Evolutionary conservation across 2,329 filamentous ascomycete species (phyloP).

Genomic region (Penicillium sp.): DNA sequence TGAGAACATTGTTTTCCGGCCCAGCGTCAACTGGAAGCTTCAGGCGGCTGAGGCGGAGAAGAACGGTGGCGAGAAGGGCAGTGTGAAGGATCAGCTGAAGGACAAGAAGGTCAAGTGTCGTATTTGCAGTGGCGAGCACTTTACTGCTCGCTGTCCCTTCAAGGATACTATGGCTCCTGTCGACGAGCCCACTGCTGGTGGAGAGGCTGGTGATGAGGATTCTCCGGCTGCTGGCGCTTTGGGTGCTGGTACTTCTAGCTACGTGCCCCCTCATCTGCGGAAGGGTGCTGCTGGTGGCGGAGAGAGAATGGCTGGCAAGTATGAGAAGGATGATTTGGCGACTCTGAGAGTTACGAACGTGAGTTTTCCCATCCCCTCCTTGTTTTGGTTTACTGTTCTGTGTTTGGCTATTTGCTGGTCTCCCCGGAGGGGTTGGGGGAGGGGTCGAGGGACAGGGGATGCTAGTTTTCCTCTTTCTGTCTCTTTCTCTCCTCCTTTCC

Average conservation of each 20-base stretch:
- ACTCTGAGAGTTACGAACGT: conserved; percentile 97
- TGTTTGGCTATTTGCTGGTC: too few relatives aligned
- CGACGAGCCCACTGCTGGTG: conserved; percentile 37
- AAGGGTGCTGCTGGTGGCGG: conserved; percentile 53
- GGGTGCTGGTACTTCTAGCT: conserved; percentile 65
- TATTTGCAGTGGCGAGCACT: conserved; percentile 98
- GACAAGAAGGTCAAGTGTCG: conserved; percentile 99
- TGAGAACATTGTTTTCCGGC: conserved; percentile 97
- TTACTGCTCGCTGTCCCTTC: conserved; percentile 97
- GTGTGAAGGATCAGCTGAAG: conserved; percentile 64
- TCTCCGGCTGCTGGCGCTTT: conserved; percentile 49
- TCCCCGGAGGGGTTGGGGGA: too few relatives aligned
- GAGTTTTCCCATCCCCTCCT: conserved; percentile 40
- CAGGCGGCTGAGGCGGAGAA: conserved; percentile 62
- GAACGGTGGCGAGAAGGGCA: conserved; percentile 48
- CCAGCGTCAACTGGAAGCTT: conserved; percentile 86
- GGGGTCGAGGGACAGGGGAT: too few relatives aligned
- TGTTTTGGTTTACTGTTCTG: too few relatives aligned
- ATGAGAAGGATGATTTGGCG: conserved; percentile 90
- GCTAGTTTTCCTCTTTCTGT: too few relatives aligned
- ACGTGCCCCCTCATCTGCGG: conserved; percentile 87
- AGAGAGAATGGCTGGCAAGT: conserved; percentile 86
- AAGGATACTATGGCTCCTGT: conserved; percentile 93
- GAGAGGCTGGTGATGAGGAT: too few relatives aligned
- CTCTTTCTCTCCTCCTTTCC: too few relatives aligned